Evolutionary conservation across 148 eudicot genomes (phyloP), one percentile per base, ranked within the genome.

Genomic region (Silene conica): DNA sequence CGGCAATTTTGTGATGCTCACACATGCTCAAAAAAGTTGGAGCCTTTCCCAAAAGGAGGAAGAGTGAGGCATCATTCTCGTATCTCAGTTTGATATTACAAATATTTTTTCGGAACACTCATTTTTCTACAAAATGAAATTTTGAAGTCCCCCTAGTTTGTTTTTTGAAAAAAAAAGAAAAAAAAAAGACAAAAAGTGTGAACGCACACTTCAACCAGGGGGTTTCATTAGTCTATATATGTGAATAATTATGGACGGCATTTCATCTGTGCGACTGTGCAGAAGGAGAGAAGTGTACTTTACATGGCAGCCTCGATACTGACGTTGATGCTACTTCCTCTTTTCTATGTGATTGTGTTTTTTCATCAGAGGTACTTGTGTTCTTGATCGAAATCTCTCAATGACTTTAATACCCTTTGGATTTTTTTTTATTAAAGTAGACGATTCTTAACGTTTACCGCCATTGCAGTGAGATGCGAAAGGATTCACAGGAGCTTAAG

Each of bases 1-100:
- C 92, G 87, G 59, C 98, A 92, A 74, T 92, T 95, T 67, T 95
- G 98, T 76, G 92, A 95, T 73, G 92, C 93, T 57, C 98, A 92
- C 80, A 80, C 90, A 16, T 95, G 97, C 87, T 84, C 86, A n/a
- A 83, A 82, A 73, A 85, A 80, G 60, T 78, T 14, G 65, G 84
- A 87, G 70, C 98, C 97, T 23, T 92, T 95, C 76, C 70, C 90
- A 25, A 83, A 82, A 79, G 98, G 98, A 58, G 86, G 86, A 80
- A 80, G 81, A 91, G 98, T 93, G 85, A 86, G 85, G 8, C 82
- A 76, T 56, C 15, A 11, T 65, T 63, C 50, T n/a, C 54, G 13
- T 16, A 50, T 58, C 54, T 74, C 26, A 23, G 22, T 55, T 63
- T 48, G 31, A 14, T 18, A 20, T 48, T 4, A 69, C 46, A 41